A percentile compares a stretch with the other conserved stretches of the same genome.
Evolutionary conservation across 2,329 filamentous ascomycete species (phyloP).

Genomic region (Sporothrix humicola): DNA sequence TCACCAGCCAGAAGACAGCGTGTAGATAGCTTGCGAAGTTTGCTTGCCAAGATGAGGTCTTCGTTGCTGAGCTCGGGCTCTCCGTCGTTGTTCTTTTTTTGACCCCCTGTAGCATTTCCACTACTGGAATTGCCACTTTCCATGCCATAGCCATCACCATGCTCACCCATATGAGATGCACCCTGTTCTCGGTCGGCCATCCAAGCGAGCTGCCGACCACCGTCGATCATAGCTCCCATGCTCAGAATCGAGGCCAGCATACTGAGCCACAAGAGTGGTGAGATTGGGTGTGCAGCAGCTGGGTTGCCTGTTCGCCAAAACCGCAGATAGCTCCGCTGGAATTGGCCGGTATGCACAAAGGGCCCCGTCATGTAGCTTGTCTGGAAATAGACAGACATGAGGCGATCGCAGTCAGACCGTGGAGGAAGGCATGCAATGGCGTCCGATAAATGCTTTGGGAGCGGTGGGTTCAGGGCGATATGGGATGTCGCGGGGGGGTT

Average conservation of each 20-base stretch:
- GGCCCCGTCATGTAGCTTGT: constrained; percentile 48
- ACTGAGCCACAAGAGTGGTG: constrained; percentile 57
- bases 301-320: constrained; percentile 49
- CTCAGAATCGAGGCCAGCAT: constrained; percentile 56
- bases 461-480: background rate
- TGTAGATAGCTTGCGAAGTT: constrained; percentile 45
- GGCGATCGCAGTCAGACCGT: constrained; percentile 46
- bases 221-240: constrained; percentile 44
- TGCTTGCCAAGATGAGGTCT: constrained; percentile 29
- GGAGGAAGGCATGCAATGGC: constrained; percentile 47
- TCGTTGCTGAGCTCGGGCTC: constrained; percentile 43
- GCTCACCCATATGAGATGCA: background rate
- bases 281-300: constrained; percentile 43
- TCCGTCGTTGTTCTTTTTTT: constrained; percentile 32
- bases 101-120: background rate
- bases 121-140: background rate
- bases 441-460: constrained; percentile 43
- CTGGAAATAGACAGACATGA: constrained; percentile 50
- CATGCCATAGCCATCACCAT: background rate
- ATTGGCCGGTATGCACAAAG: constrained; percentile 52
- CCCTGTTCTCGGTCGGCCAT: constrained; percentile 30
- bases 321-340: constrained; percentile 55
- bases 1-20: constrained; percentile 56
- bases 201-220: constrained; percentile 42
- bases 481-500: background rate